Percentiles rank a stretch among this genome's conserved stretches.
Conservation (phyloP, 2,329 filamentous ascomycete species). For the Xylariomycetidae sp. region DNA sequence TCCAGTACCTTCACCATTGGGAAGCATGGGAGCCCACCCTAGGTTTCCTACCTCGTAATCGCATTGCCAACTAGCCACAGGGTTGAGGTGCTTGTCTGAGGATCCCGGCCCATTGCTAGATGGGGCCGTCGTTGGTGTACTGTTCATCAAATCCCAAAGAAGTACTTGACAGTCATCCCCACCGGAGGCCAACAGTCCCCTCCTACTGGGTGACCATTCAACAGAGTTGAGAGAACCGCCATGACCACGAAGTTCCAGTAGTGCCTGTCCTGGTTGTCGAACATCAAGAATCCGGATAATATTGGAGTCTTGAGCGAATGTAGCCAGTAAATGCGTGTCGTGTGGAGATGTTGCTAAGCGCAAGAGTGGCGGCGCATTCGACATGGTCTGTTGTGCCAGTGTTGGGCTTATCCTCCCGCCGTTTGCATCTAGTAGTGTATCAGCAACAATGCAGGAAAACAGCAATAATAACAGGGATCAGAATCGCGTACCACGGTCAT, state of each 20-base stretch:
- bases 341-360: conserved; percentile 87
- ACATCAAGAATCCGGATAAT: conserved; percentile 94
- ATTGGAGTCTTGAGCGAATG: conserved; percentile 89
- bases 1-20: conserved; percentile 60
- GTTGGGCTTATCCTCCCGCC: conserved; percentile 67
- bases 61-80: conserved; percentile 75
- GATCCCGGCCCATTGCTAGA: conserved; percentile 45
- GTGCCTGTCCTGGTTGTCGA: conserved; percentile 88
- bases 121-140: conserved; percentile 41
- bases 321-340: conserved; percentile 92
- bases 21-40: conserved; percentile 72
- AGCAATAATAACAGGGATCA: too few relatives aligned
- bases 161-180: conserved; percentile 89
- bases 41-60: conserved; percentile 85
- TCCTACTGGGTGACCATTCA: conserved; percentile 86
- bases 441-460: conserved; percentile 1
- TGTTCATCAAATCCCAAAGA: conserved; percentile 87
- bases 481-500: conserved; percentile 58
- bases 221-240: conserved; percentile 82
- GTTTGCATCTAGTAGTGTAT: conserved; percentile 41
- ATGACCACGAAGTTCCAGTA: conserved; percentile 90
- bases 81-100: conserved; percentile 57
- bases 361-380: conserved; percentile 70
- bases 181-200: conserved; percentile 86
- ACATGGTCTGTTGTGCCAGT: conserved; percentile 71